These are phyloP conservation scores for Rhodosorus marinus DNA, from an alignment of 23 red algal species.

Conservation along the genomic window DNA sequence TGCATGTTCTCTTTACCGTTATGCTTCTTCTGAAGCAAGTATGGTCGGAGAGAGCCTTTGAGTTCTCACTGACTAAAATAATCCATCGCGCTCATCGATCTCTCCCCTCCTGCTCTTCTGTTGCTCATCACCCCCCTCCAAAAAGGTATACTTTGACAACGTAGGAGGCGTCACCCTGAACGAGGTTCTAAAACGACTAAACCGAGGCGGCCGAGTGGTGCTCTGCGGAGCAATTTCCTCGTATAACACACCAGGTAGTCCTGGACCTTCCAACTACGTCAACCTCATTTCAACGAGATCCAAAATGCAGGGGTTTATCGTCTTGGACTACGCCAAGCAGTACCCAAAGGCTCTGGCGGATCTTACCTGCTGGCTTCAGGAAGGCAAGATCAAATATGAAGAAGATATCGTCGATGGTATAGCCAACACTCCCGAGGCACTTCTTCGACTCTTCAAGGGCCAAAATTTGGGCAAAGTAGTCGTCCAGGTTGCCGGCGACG, in stretches of 20 bases:
- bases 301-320: conserved; percentile 46
- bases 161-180: conserved; percentile 47
- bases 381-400: conserved; percentile 20
- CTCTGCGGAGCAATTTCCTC: conserved; percentile 51
- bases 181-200: conserved; percentile 21
- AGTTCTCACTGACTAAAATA: too few relatives aligned
- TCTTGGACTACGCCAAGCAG: conserved; percentile 30
- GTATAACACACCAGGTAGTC: conserved; percentile 9
- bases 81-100: too few relatives aligned
- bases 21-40: too few relatives aligned
- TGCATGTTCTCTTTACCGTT: too few relatives aligned
- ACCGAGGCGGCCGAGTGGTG: conserved; percentile 29
- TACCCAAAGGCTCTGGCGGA: conserved; percentile 11
- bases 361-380: conserved; percentile 15
- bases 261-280: conserved; percentile 39
- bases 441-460: conserved; percentile 36
- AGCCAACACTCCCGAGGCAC: conserved; percentile 12
- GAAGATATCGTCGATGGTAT: conserved; percentile 30
- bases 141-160: conserved; percentile 69
- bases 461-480: conserved; percentile 61
- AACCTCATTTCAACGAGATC: conserved; percentile 25
- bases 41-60: too few relatives aligned
- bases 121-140: too few relatives aligned
- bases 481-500: conserved; percentile 14
- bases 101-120: too few relatives aligned